phyloP scores from a whole-genome alignment of 2,329 filamentous ascomycete genomes.

The Scopulariopsis brevicaulis region DNA sequence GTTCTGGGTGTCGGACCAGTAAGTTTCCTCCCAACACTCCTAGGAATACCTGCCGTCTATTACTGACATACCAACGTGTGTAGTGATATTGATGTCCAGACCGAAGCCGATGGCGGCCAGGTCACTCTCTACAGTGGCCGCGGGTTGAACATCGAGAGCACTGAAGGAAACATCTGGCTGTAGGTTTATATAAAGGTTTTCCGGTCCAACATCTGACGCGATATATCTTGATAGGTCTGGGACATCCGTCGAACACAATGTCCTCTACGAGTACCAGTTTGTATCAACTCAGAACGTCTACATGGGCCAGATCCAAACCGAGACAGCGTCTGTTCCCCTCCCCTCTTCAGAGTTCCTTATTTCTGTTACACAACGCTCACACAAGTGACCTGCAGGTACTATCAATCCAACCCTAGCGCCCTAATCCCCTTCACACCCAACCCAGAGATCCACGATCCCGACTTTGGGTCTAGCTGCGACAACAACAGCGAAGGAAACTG shows the following conservation, averaged over 20 bases:
- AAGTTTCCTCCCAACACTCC: too few species aligned
- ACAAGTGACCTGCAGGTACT: constrained; percentile 44
- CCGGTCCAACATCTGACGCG: too few species aligned
- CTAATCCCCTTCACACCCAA: constrained; percentile 52
- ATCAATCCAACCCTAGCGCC: constrained; percentile 71
- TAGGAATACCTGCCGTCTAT: constrained; percentile 23
- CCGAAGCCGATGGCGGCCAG: constrained; percentile 50
- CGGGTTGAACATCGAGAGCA: constrained; percentile 67
- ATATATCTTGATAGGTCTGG: constrained; percentile 22
- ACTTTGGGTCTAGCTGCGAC: constrained; percentile 35
- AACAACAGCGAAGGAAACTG: too few species aligned
- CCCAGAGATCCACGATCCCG: constrained; percentile 50
- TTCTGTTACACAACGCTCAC: too few species aligned
- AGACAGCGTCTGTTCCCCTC: constrained; percentile 37
- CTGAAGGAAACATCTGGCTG: constrained; percentile 60
- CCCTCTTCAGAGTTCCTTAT: too few species aligned
- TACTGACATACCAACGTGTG: too few species aligned
- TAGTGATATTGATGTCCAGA: too few species aligned
- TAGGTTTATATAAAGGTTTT: constrained; percentile 31
- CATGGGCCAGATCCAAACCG: constrained; percentile 76
- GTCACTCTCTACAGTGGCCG: constrained; percentile 83
- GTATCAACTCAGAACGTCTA: constrained; percentile 66
- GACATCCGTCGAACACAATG: constrained; percentile 57
- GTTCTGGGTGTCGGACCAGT: too few species aligned
- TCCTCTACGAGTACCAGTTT: constrained; percentile 78